Conservation (phyloP, 768 basidiomycete species). For the Naganishia onofrii region DNA sequence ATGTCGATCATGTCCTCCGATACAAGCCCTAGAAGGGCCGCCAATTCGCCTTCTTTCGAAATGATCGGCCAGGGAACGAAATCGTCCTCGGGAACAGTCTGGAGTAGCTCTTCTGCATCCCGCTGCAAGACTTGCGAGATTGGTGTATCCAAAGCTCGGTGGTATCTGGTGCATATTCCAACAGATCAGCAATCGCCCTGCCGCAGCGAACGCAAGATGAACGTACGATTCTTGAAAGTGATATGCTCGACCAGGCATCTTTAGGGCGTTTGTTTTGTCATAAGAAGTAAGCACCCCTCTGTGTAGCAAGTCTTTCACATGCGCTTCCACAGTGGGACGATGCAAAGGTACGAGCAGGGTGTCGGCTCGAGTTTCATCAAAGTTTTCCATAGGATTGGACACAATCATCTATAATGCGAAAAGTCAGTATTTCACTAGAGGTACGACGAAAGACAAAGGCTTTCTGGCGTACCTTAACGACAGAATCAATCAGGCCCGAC, state of each 20-base stretch:
- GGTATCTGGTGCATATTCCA: conserved; percentile 52
- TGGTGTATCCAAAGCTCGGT: conserved; percentile 65
- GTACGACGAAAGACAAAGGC: neutral
- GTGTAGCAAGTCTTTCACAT: conserved; percentile 69
- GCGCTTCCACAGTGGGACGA: conserved; percentile 56
- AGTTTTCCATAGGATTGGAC: conserved; percentile 4
- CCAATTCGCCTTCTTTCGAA: conserved; percentile 75
- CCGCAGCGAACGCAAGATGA: neutral
- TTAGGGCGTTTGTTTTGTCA: conserved; percentile 7
- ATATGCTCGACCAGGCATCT: conserved; percentile 13
- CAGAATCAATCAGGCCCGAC: conserved; percentile 62
- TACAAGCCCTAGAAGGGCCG: conserved; percentile 72
- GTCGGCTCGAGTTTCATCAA: conserved; percentile 31
- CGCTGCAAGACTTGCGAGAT: conserved; percentile 66
- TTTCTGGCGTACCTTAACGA: conserved; percentile 62
- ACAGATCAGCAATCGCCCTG: neutral
- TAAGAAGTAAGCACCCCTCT: conserved; percentile 68
- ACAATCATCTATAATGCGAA: conserved; percentile 11
- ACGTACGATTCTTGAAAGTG: conserved; percentile 54
- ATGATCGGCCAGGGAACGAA: conserved; percentile 78
- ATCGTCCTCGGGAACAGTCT: conserved; percentile 58
- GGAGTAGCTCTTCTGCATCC: conserved; percentile 68
- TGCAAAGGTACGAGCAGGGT: conserved; percentile 49
- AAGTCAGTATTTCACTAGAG: too few species aligned
- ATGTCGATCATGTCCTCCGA: conserved; percentile 76